Base-by-base conservation (phyloP, 768 basidiomycete species). In the Kwoniella dejecticola region DNA sequence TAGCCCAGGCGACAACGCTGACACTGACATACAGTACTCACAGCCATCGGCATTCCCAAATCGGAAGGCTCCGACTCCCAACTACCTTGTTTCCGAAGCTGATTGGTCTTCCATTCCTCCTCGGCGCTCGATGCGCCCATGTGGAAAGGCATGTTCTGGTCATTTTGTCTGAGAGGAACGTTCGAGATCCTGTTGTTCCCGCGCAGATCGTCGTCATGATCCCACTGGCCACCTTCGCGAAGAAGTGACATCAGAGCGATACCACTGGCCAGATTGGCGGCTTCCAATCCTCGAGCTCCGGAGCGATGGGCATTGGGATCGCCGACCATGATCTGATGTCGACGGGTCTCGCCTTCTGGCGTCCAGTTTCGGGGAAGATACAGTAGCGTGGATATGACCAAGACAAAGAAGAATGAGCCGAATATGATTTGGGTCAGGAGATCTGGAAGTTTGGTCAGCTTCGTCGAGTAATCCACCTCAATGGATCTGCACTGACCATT, bases 161-260 rank as follows among this genome's bases (percentile, higher is more conserved):
- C 15, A 31, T 50, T 12, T 27, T 13, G 8, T 17, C 23, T 21
- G 11, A 24, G 27, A 24, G 38, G 19, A 8, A 42, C 21, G 13
- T n/a, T 27, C 3, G 52, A 41, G 21, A 56, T 12, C 27, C 45
- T 57, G 8, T 24, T 52, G 27, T 27, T 27, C 6, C 8, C 48
- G 30, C 59, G 31, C 21, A 66, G 21, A 49, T 74, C 67, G 47
- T 68, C 67, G 12, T 49, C 50, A 15, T 66, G 62, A 36, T 72
- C 72, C 67, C 67, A 70, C 42, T 74, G 72, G 11, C 67, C 72
- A 6, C 69, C 72, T 63, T 74, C 69, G 8, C 72, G 47, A 2
- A 74, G 57, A 0, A 74, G 54, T 0, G 72, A 66, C 66, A 70
- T 70, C 52, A 74, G 55, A 8, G 64, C 64, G 60, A 59, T 49